Base-by-base conservation (phyloP, 352 stramenopile genomes). In the Pythium dissimile region DNA sequence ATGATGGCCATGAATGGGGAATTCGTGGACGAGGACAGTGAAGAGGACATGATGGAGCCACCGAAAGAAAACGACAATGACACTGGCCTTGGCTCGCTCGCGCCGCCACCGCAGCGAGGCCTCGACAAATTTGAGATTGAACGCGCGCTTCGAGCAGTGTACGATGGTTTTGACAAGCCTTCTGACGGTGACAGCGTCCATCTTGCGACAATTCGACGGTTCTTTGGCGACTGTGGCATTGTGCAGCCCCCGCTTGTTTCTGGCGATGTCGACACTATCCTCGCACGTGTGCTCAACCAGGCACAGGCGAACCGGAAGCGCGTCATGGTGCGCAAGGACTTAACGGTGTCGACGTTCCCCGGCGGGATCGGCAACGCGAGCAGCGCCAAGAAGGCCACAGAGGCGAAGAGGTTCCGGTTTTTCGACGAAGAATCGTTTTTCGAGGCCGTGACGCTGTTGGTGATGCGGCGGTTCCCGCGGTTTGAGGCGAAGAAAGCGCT, bases 361-460 rank as follows among this genome's bases (percentile, higher is more conserved):
- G 59, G 59, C 23, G 51, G 43, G 26, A 39, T 48, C 23, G 37
- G 44, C 10, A 45, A 28, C 56, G 42, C 30, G 11, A 57, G 52
- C 38, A 21, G 21, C 51, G 27, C 42, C 23, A 18, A 69, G 18
- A 30, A 69, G 53, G 37, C 21, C 12, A 52, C 32, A 2, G 74
- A 87, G 16, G 62, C 53, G 20, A 77, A 73, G 43, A 66, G 67
- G 16, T 83, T 75, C 32, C 75, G 83, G 2, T 91, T 83, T 42
- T 92, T 92, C 48, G 77, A 76, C 38, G 68, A 78, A 31, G 75
- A 84, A 46, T 52, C 73, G 15, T 92, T 91, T 54, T 89, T 85
- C 27, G 79, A 92, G 48, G 78, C 80, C 5, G 62, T 88, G 26
- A 89, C 80, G 20, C 58, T 91, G 26, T 64, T 91, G 23, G 71